phyloP scores from a whole-genome alignment of 306 rosid genomes.

The Albizia julibrissin region DNA sequence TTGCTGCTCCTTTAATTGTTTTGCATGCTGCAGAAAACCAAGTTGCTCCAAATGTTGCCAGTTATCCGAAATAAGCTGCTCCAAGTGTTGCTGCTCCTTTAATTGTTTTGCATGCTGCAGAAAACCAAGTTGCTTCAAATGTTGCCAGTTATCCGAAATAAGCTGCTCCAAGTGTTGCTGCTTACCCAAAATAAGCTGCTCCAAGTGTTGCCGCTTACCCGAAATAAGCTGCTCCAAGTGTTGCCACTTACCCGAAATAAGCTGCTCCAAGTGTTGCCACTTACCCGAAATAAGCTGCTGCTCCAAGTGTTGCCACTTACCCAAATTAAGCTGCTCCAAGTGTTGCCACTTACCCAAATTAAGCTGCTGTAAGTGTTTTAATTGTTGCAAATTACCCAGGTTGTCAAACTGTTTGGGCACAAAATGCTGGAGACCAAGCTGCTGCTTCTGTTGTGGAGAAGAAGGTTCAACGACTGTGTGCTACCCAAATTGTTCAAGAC shows the following conservation, averaged over 20 bases:
- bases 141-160: neutral
- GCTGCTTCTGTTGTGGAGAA: conserved; percentile 43
- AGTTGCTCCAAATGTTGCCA: neutral
- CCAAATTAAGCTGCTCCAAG: neutral
- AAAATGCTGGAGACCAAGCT: conserved; percentile 37
- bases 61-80: neutral
- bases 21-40: neutral
- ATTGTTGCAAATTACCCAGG: conserved; percentile 42
- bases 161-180: conserved; percentile 23
- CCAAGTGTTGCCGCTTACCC: neutral
- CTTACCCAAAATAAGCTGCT: neutral
- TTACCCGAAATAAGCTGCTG: neutral
- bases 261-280: neutral
- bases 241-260: neutral
- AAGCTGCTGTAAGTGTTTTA: neutral
- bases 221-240: neutral
- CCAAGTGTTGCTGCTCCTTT: neutral
- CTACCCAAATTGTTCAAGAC: conserved; percentile 38
- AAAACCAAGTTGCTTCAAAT: neutral
- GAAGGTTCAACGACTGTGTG: conserved; percentile 45
- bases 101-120: too few relatives aligned
- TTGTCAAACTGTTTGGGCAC: conserved; percentile 18
- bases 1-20: conserved; percentile 2
- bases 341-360: neutral
- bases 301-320: neutral